These are phyloP conservation scores for Halteria grandinella DNA, from an alignment of 73 alveolate species.

Conservation along the genomic window DNA sequence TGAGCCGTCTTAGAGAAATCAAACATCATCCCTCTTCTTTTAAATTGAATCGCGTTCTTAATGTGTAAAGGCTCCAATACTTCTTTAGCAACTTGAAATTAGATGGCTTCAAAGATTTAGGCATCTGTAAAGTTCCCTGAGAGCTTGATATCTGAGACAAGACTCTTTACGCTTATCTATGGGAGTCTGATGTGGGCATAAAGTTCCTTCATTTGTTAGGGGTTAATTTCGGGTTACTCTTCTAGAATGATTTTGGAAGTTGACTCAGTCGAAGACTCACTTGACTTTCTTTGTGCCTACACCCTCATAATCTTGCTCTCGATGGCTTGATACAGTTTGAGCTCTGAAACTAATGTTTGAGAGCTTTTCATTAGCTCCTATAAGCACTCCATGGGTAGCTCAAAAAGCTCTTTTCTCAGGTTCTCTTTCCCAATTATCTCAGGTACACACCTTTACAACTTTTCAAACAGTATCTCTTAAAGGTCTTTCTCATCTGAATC, in stretches of 20 bases:
- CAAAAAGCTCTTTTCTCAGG: slow-evolving; percentile 14
- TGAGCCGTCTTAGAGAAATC: too few species aligned
- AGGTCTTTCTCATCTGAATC: too few species aligned
- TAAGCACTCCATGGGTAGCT: slow-evolving; percentile 7
- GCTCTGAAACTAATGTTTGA: slow-evolving; percentile 9
- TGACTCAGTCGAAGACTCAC: too few species aligned
- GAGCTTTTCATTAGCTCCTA: not conserved
- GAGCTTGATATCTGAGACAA: slow-evolving; percentile 48
- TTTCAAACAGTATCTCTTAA: slow-evolving; percentile 10
- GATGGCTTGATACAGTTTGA: not conserved
- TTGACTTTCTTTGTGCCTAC: too few species aligned
- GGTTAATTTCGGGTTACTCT: too few species aligned
- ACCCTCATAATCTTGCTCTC: slow-evolving; percentile 2
- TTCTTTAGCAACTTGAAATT: slow-evolving; percentile 41
- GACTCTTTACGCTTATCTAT: slow-evolving; percentile 22
- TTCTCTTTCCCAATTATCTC: slow-evolving; percentile 25
- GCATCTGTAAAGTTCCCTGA: slow-evolving; percentile 33
- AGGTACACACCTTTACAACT: slow-evolving; percentile 6
- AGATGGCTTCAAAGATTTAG: slow-evolving; percentile 55
- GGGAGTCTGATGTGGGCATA: slow-evolving; percentile 57
- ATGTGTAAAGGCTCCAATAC: too few species aligned
- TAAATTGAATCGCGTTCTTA: too few species aligned
- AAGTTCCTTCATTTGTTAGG: too few species aligned
- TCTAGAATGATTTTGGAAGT: too few species aligned
- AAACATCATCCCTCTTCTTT: too few species aligned